Conservation (phyloP, 2,329 filamentous ascomycete species). For the Exophiala phaeomuriformis region DNA sequence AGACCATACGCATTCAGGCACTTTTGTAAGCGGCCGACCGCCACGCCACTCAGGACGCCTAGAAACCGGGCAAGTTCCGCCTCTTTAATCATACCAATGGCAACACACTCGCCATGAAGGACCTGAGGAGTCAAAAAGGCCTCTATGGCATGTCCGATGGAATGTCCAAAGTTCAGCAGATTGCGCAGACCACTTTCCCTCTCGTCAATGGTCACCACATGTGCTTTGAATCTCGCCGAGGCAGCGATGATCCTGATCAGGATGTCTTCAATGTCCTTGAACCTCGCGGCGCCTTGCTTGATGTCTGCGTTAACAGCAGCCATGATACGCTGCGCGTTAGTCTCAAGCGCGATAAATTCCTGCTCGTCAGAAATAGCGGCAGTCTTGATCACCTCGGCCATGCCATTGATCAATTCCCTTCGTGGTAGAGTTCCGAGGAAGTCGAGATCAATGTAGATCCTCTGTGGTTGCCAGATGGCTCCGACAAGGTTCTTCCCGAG, state of each 20-base stretch:
- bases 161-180: conserved; percentile 94
- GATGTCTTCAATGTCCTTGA: conserved; percentile 62
- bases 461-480: conserved; percentile 90
- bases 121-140: conserved; percentile 92
- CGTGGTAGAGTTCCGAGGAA: conserved; percentile 87
- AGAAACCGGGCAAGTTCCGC: conserved; percentile 86
- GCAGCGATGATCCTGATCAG: conserved; percentile 76
- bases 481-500: conserved; percentile 94
- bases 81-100: conserved; percentile 98
- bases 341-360: conserved; percentile 77
- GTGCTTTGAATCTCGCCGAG: conserved; percentile 86
- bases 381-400: conserved; percentile 97
- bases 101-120: conserved; percentile 89
- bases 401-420: conserved; percentile 94
- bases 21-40: conserved; percentile 82
- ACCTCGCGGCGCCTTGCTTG: conserved; percentile 50
- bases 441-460: conserved; percentile 87
- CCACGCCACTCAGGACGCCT: conserved; percentile 74
- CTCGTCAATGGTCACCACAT: conserved; percentile 90
- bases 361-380: conserved; percentile 89
- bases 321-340: conserved; percentile 70
- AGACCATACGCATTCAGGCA: conserved; percentile 92
- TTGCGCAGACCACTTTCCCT: conserved; percentile 90
- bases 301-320: conserved; percentile 59
- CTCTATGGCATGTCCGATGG: conserved; percentile 94